Evolutionary conservation across 108 stramenopile genomes (phyloP), one percentile per base, ranked within the genome.

Genomic region (Schizochytrium sp.): DNA sequence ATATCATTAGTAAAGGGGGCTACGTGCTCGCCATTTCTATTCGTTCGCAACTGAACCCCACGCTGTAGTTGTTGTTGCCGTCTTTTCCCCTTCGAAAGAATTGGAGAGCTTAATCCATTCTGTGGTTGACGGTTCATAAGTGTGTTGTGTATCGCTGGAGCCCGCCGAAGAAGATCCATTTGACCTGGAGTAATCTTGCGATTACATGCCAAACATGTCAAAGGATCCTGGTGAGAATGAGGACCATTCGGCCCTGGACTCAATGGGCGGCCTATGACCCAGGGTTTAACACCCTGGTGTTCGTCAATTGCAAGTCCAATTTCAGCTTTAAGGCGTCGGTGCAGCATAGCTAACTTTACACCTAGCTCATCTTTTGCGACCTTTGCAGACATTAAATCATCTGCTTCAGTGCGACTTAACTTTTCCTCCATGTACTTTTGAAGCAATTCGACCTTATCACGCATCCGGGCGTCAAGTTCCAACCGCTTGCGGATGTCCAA

Each of bases 341-440:
- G 76, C 50, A 83, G 47, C 53, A 83, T 55, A 53, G 76, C n/a
- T 5, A 83, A 53, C 53, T 83, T 83, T 47, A 55, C 53, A 53
- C 47, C 76, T n/a, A 83, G 76, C 53, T 83, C 76, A 5, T 83
- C 76, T 28, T 83, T 83, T 56, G 76, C 76, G 76, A 83, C 76
- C 76, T 83, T 83, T 17, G 50, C 76, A 5, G 76, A 49, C 15
- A 83, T 40, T 8, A 83, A 28, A 17, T 83, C 76, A 40, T 83
- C 76, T 47, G 76, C 76, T 40, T 83, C 76, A n/a, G 76, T 53
- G 5, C 76, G 76, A n/a, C 28, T 38, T n/a, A 83, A 53, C 47
- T 83, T 83, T n/a, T 83, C 76, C 15, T 83, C 76, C 76, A 83
- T 83, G 76, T 83, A 83, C 76, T 83, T 83, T 83, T 83, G 76